A percentile compares a stretch with the other conserved stretches of the same genome.
Conservation (phyloP, 2,329 filamentous ascomycete species). For the Colletotrichum lini region DNA sequence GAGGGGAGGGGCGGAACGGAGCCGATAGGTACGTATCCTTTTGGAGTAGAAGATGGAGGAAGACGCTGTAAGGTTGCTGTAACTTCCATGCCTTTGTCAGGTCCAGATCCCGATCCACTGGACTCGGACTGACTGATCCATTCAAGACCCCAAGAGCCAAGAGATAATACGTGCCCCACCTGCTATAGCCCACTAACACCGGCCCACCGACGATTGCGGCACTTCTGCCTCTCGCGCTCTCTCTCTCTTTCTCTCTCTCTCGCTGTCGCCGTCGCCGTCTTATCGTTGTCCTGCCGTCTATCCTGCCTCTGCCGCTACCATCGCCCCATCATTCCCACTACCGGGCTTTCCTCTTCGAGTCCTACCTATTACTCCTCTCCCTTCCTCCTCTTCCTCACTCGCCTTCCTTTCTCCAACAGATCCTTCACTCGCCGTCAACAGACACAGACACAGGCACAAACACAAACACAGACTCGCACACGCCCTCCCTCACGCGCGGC, state of each 20-base stretch:
- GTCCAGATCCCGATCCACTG: too few relatives aligned
- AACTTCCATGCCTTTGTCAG: too few relatives aligned
- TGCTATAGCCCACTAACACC: not conserved
- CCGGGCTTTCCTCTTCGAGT: too few relatives aligned
- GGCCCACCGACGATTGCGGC: constrained; percentile 39
- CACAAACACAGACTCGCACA: not conserved
- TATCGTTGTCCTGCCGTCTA: not conserved
- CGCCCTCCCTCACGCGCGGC: not conserved
- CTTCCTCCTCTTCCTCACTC: too few relatives aligned
- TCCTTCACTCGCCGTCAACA: too few relatives aligned
- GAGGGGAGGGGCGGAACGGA: not conserved
- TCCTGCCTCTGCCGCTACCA: too few relatives aligned
- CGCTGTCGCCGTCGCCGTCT: not conserved
- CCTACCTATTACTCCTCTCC: too few relatives aligned
- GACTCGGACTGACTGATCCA: too few relatives aligned
- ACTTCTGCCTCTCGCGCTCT: constrained; percentile 23
- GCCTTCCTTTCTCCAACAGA: too few relatives aligned
- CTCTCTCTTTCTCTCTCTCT: not conserved
- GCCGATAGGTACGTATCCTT: not conserved
- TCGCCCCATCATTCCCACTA: too few relatives aligned
- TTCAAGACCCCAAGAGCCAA: not conserved
- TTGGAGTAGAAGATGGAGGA: not conserved
- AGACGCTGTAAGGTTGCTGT: too few relatives aligned
- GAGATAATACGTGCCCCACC: constrained; percentile 15
- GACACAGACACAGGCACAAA: too few relatives aligned